A percentile compares a stretch with the other conserved stretches of the same genome.
Conservation (phyloP, 2,329 filamentous ascomycete genomes). For the Exophiala sp. region DNA sequence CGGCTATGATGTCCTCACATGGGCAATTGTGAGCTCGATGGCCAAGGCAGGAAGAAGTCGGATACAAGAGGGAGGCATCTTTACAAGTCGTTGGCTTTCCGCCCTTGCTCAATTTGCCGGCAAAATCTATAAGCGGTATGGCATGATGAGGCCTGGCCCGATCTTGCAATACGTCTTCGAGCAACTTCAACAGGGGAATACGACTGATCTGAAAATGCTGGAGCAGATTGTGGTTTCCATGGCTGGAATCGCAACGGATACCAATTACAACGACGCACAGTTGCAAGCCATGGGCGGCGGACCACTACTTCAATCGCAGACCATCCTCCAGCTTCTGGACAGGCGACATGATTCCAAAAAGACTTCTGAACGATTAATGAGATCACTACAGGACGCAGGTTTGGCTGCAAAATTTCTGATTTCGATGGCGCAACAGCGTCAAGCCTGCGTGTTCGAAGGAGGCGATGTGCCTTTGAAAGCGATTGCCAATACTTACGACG, state of each 20-base stretch:
- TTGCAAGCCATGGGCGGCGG: slow-evolving; percentile 84
- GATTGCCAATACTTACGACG: slow-evolving; percentile 79
- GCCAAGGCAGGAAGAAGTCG: slow-evolving; percentile 53
- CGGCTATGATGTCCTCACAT: slow-evolving; percentile 87
- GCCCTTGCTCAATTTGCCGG: slow-evolving; percentile 87
- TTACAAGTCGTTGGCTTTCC: slow-evolving; percentile 88
- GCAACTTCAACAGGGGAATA: slow-evolving; percentile 74
- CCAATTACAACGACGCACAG: slow-evolving; percentile 83
- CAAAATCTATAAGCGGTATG: slow-evolving; percentile 80
- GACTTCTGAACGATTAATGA: slow-evolving; percentile 73
- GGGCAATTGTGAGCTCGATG: slow-evolving; percentile 75
- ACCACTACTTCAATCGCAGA: slow-evolving; percentile 69
- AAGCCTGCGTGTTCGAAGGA: slow-evolving; percentile 75
- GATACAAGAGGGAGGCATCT: slow-evolving; percentile 59
- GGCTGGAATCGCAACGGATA: slow-evolving; percentile 83
- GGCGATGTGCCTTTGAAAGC: slow-evolving; percentile 78
- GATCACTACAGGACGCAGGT: slow-evolving; percentile 68
- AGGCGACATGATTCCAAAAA: slow-evolving; percentile 68
- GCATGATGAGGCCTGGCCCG: slow-evolving; percentile 73
- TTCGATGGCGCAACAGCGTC: slow-evolving; percentile 81
- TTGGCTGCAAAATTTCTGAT: slow-evolving; percentile 80
- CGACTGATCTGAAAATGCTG: slow-evolving; percentile 84
- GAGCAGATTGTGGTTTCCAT: slow-evolving; percentile 87
- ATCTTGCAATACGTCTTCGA: slow-evolving; percentile 84
- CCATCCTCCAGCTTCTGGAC: slow-evolving; percentile 72